phyloP scores from a whole-genome alignment of 108 stramenopile genomes.

The Skeletonema marinoi region DNA sequence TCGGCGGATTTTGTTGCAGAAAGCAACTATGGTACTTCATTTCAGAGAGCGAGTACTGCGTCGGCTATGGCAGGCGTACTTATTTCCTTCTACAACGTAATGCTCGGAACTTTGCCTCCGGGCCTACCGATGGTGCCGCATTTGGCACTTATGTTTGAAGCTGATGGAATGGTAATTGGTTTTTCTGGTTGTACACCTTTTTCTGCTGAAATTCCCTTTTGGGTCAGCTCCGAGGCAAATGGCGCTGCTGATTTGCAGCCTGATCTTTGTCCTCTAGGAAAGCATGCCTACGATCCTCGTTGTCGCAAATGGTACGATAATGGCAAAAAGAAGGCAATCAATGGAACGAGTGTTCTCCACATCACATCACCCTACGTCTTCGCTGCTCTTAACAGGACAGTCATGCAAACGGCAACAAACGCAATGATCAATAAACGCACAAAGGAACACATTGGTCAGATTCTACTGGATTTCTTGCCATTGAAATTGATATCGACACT shows the following conservation, averaged over 20 bases:
- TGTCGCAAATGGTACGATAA: constrained; percentile 49
- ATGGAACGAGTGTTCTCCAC: neutral
- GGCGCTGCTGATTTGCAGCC: constrained; percentile 42
- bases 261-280: constrained; percentile 58
- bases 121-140: neutral
- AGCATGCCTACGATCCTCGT: constrained; percentile 63
- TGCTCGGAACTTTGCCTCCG: neutral
- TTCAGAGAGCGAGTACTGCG: constrained; percentile 49
- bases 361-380: constrained; percentile 38
- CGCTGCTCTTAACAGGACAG: neutral
- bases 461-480: constrained; percentile 13
- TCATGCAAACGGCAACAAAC: constrained; percentile 9
- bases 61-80: constrained; percentile 45
- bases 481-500: neutral
- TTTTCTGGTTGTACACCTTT: constrained; percentile 51
- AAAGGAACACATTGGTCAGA: constrained; percentile 23
- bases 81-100: constrained; percentile 60
- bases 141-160: constrained; percentile 44
- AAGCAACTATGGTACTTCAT: constrained; percentile 52
- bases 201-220: constrained; percentile 23
- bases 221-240: constrained; percentile 43
- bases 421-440: constrained; percentile 6
- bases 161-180: constrained; percentile 54
- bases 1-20: constrained; percentile 15
- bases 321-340: constrained; percentile 30